Evolutionary conservation across 2,329 filamentous ascomycete genomes (phyloP).

Genomic region (Hawksworthiomyces lignivorus): DNA sequence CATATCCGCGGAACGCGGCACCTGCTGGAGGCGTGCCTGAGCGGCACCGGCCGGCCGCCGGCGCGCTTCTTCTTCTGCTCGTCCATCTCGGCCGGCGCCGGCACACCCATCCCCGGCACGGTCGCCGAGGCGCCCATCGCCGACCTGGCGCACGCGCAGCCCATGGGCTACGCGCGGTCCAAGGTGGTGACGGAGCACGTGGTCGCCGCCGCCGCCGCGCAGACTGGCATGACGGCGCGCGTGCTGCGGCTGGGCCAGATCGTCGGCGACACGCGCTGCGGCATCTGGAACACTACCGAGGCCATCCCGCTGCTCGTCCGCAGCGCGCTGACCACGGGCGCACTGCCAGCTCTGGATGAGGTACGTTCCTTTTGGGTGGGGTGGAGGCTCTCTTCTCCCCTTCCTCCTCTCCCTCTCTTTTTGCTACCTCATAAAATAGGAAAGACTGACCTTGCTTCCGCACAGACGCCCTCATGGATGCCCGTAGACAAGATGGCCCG

Average conservation of each 20-base stretch:
- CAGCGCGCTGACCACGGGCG: slow-evolving; percentile 33
- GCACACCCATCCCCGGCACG: slow-evolving; percentile 27
- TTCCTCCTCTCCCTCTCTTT: not conserved
- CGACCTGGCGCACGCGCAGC: slow-evolving; percentile 30
- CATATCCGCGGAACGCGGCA: slow-evolving; percentile 39
- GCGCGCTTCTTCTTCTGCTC: slow-evolving; percentile 37
- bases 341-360: slow-evolving; percentile 38
- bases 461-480: slow-evolving; percentile 31
- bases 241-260: slow-evolving; percentile 44
- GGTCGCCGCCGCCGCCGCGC: slow-evolving; percentile 2
- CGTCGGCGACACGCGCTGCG: slow-evolving; percentile 37
- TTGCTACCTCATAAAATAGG: not conserved
- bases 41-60: slow-evolving; percentile 21
- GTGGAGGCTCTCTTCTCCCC: too few relatives aligned
- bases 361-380: not conserved
- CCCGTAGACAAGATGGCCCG: slow-evolving; percentile 37
- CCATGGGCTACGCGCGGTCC: slow-evolving; percentile 40
- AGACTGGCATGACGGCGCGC: slow-evolving; percentile 15
- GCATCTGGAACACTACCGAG: slow-evolving; percentile 43
- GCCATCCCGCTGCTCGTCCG: slow-evolving; percentile 46
- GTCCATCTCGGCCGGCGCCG: slow-evolving; percentile 33
- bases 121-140: slow-evolving; percentile 25
- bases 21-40: slow-evolving; percentile 33
- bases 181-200: slow-evolving; percentile 11
- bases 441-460: not conserved